Conservation (phyloP, 163 green algal genomes). For the Scenedesmus sp. region DNA sequence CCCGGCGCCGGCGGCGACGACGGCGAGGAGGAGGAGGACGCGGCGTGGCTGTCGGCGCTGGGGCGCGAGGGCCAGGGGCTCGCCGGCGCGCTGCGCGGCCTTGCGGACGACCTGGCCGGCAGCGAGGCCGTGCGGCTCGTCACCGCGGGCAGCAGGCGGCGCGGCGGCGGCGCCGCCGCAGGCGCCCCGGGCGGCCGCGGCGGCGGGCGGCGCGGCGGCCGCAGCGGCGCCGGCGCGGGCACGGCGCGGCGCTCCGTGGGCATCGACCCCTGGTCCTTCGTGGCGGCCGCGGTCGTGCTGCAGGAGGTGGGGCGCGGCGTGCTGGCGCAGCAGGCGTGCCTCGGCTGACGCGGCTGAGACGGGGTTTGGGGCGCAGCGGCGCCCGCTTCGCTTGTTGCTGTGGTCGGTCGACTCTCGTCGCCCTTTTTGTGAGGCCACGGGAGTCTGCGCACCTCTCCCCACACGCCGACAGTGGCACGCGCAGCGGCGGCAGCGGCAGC, state of each 20-base stretch:
- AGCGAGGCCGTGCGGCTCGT: too few species aligned
- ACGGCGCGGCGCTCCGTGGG: not conserved
- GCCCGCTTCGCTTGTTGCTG: not conserved
- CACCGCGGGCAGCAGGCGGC: too few species aligned
- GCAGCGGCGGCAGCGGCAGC: not conserved
- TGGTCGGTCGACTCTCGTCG: not conserved
- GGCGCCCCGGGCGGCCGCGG: not conserved
- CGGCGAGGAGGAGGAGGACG: not conserved
- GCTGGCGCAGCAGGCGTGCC: not conserved
- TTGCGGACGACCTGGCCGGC: not conserved
- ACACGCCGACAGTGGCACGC: not conserved
- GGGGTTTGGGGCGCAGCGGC: not conserved
- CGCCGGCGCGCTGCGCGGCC: not conserved
- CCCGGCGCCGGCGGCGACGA: not conserved
- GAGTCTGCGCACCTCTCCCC: not conserved
- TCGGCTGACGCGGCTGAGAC: too few species aligned
- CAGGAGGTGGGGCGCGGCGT: conserved; percentile 13
- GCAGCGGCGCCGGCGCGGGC: not conserved
- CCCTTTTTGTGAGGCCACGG: not conserved
- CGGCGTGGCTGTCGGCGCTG: not conserved
- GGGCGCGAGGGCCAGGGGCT: conserved; percentile 14
- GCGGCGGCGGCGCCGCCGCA: too few species aligned
- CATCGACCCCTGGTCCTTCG: conserved; percentile 36
- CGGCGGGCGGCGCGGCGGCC: not conserved
- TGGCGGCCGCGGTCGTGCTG: conserved; percentile 33